These are phyloP conservation scores for Alternaria ethzedia DNA, from an alignment of 2,329 filamentous ascomycete genomes.

Conservation along the genomic window DNA sequence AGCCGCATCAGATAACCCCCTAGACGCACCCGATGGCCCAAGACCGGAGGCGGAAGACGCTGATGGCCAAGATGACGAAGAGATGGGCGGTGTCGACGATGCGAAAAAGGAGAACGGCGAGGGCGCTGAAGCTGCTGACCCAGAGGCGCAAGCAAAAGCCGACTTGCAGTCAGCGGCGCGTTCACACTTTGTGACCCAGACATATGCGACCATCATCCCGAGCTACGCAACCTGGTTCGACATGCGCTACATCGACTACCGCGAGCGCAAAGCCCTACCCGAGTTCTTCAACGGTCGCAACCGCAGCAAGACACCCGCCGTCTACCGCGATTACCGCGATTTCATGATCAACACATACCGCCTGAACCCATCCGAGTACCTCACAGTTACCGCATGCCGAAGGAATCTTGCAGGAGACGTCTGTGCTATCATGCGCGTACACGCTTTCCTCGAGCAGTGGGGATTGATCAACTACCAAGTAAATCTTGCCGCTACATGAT, in stretches of 20 bases:
- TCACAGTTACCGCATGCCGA: conserved; percentile 95
- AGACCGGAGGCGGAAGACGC: conserved; percentile 63
- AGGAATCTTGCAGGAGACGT: conserved; percentile 96
- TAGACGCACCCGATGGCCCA: conserved; percentile 71
- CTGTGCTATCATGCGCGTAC: conserved; percentile 98
- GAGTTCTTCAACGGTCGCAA: conserved; percentile 99
- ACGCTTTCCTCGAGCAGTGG: conserved; percentile 98
- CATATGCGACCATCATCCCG: conserved; percentile 92
- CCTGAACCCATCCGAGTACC: conserved; percentile 91
- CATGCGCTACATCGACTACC: conserved; percentile 88
- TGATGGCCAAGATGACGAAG: conserved; percentile 72
- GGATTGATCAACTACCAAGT: conserved; percentile 99
- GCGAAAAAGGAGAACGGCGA: conserved; percentile 48
- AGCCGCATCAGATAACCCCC: conserved; percentile 66
- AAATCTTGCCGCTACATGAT: conserved; percentile 29
- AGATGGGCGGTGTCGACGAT: conserved; percentile 59
- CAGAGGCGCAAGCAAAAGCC: conserved; percentile 74
- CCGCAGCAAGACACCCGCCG: conserved; percentile 93
- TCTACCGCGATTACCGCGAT: conserved; percentile 98
- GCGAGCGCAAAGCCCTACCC: conserved; percentile 92
- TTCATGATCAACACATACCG: conserved; percentile 99
- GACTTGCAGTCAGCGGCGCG: conserved; percentile 84
- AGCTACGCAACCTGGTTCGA: conserved; percentile 99
- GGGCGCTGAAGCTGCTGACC: conserved; percentile 36
- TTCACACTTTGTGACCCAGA: conserved; percentile 90